Evolutionary conservation across 768 basidiomycete genomes (phyloP).

Genomic region (Tulasnella sp.): DNA sequence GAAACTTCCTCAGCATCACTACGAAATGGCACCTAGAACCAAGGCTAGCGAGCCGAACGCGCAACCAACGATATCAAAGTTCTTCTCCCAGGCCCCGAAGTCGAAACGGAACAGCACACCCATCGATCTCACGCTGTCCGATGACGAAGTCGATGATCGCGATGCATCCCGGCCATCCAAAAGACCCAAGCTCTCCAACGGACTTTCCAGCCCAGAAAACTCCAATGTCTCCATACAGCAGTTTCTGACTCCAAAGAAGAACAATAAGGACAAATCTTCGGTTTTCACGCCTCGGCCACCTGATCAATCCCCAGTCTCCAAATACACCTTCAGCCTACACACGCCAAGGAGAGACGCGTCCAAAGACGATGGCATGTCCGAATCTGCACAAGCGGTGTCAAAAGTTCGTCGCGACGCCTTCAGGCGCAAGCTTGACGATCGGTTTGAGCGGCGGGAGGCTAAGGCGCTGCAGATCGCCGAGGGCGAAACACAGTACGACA

Average conservation of each 20-base stretch:
- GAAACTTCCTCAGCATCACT: neutral
- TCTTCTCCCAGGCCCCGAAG: constrained; percentile 27
- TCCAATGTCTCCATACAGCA: neutral
- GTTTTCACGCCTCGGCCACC: constrained; percentile 20
- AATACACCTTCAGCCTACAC: constrained; percentile 33
- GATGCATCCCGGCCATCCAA: constrained; percentile 11
- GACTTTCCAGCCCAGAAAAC: constrained; percentile 10
- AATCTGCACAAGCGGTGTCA: constrained; percentile 21
- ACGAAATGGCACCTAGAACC: constrained; percentile 4
- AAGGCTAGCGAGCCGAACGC: neutral
- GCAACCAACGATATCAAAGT: constrained; percentile 35
- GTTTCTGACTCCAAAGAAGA: neutral
- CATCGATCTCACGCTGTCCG: constrained; percentile 46
- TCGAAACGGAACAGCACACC: constrained; percentile 28
- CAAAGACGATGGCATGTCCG: constrained; percentile 18
- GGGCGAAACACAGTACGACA: constrained; percentile 18
- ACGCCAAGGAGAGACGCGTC: constrained; percentile 22
- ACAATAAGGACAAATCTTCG: neutral
- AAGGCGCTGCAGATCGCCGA: constrained; percentile 18
- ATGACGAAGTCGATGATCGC: constrained; percentile 19
- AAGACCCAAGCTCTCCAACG: constrained; percentile 26
- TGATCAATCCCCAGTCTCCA: constrained; percentile 28
- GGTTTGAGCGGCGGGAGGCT: constrained; percentile 11
- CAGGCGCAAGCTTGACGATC: constrained; percentile 16
- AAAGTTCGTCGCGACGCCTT: constrained; percentile 14